Evolutionary conservation across 2,329 filamentous ascomycete genomes (phyloP).

Genomic region (Claviceps sp.): DNA sequence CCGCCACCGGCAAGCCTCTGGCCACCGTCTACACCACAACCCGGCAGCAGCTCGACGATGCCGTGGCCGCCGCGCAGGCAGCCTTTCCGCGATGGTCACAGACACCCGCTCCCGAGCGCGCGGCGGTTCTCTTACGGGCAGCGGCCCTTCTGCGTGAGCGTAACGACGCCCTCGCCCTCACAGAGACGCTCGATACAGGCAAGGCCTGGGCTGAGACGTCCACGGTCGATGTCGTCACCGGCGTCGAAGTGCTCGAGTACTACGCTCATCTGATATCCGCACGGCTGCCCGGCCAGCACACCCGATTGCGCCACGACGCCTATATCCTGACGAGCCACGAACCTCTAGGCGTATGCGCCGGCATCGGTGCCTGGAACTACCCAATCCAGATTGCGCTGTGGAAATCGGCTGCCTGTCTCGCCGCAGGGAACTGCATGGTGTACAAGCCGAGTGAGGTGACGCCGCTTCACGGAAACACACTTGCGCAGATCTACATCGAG

Average conservation of each 20-base stretch:
- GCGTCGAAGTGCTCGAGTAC: conserved; percentile 76
- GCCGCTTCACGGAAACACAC: conserved; percentile 62
- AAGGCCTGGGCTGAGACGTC: conserved; percentile 78
- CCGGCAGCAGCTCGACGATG: conserved; percentile 52
- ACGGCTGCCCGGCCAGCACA: conserved; percentile 68
- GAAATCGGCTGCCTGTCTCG: conserved; percentile 78
- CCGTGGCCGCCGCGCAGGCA: conserved; percentile 53
- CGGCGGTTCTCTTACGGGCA: conserved; percentile 65
- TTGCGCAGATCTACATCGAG: conserved; percentile 65
- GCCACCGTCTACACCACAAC: conserved; percentile 63
- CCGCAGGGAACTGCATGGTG: conserved; percentile 79
- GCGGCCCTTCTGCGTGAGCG: conserved; percentile 58
- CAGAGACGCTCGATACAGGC: conserved; percentile 77
- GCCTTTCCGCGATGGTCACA: conserved; percentile 68
- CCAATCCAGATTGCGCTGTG: conserved; percentile 82
- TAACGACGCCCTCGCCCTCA: conserved; percentile 65
- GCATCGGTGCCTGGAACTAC: conserved; percentile 87
- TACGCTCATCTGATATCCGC: conserved; percentile 71
- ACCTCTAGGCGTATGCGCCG: conserved; percentile 69
- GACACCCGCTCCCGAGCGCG: conserved; percentile 60
- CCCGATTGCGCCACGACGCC: conserved; percentile 58
- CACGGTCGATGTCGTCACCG: conserved; percentile 69
- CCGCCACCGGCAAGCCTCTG: conserved; percentile 54
- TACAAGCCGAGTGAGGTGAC: conserved; percentile 87
- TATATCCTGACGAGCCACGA: conserved; percentile 77